These are phyloP conservation scores for Neurospora sp. DNA, from an alignment of 495 filamentous ascomycete genomes.

Conservation along the genomic window DNA sequence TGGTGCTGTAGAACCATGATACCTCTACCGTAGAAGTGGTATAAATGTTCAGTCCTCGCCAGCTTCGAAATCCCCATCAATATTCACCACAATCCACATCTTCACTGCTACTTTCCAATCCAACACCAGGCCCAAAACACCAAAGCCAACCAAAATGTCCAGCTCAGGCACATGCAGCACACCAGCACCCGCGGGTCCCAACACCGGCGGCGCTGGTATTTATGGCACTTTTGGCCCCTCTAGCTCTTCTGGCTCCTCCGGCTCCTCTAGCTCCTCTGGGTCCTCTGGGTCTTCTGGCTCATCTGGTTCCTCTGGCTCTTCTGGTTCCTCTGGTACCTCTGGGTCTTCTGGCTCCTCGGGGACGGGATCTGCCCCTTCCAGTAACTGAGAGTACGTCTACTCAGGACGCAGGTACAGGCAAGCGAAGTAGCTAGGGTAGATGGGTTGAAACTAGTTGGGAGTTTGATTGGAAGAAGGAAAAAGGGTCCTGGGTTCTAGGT, in stretches of 20 bases:
- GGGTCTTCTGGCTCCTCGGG: not conserved
- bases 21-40: not conserved
- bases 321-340: not conserved
- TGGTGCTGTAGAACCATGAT: not conserved
- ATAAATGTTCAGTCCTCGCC: not conserved
- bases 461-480: not conserved
- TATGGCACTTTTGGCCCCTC: not conserved
- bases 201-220: not conserved
- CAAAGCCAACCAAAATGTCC: not conserved
- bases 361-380: not conserved
- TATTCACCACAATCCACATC: not conserved
- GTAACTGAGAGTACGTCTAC: not conserved
- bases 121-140: not conserved
- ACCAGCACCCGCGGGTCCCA: not conserved
- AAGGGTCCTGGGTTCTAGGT: accelerated
- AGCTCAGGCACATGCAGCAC: not conserved
- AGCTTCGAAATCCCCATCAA: not conserved
- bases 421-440: too few relatives aligned
- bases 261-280: not conserved
- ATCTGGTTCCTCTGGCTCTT: not conserved
- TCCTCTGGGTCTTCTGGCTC: too few relatives aligned
- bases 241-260: not conserved
- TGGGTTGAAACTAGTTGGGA: not conserved
- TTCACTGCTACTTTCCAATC: not conserved
- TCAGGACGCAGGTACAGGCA: not conserved